These are phyloP conservation scores for Polychaeton citri DNA, from an alignment of 2,329 filamentous ascomycete species.

Conservation along the genomic window DNA sequence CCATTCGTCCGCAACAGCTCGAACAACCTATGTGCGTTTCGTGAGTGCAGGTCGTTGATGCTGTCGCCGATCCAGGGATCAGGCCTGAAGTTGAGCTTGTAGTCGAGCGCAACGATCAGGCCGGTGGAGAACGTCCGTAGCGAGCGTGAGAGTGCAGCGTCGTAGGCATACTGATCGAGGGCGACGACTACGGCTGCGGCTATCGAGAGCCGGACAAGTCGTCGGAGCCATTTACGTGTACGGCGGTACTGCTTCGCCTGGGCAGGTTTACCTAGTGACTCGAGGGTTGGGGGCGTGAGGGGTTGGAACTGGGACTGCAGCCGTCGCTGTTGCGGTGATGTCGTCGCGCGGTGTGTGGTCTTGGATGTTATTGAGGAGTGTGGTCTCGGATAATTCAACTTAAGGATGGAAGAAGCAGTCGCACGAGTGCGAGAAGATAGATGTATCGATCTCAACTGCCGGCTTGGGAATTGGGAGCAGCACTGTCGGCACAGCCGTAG, in stretches of 20 bases:
- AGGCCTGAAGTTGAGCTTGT: slow-evolving; percentile 89
- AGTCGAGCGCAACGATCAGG: slow-evolving; percentile 72
- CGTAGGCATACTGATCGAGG: slow-evolving; percentile 62
- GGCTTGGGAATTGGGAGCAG: neutral
- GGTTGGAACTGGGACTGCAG: slow-evolving; percentile 28
- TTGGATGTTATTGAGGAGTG: too few species aligned
- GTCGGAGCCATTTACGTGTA: slow-evolving; percentile 62
- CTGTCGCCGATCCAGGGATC: slow-evolving; percentile 61
- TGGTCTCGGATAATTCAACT: too few species aligned
- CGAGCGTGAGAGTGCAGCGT: slow-evolving; percentile 64
- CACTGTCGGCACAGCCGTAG: neutral
- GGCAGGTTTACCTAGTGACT: slow-evolving; percentile 59
- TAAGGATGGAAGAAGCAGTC: too few species aligned
- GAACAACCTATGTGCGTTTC: slow-evolving; percentile 74
- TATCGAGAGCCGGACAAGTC: slow-evolving; percentile 50
- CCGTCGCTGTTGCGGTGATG: slow-evolving; percentile 3
- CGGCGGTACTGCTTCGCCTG: slow-evolving; percentile 58
- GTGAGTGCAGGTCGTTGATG: slow-evolving; percentile 63
- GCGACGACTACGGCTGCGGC: slow-evolving; percentile 51
- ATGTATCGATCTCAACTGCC: too few species aligned
- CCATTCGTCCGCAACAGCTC: slow-evolving; percentile 75
- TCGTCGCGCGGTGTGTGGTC: too few species aligned
- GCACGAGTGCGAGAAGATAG: too few species aligned
- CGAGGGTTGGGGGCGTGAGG: slow-evolving; percentile 56
- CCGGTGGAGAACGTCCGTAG: slow-evolving; percentile 70